Percentiles rank a stretch among this genome's conserved stretches.
phyloP scores from a whole-genome alignment of 441 rosid species.

The Breynia disticha region DNA sequence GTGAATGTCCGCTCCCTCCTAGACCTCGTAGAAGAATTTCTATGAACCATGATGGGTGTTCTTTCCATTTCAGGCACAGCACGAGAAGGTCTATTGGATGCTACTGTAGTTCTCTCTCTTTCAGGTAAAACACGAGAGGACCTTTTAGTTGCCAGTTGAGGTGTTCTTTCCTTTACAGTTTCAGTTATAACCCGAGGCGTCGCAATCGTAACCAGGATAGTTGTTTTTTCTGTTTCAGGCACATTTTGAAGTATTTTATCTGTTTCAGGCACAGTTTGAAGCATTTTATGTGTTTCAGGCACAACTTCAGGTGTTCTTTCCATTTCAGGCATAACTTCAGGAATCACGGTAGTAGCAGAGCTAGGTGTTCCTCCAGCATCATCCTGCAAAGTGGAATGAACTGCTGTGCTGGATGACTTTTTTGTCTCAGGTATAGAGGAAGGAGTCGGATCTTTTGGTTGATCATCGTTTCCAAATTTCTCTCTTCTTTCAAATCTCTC shows the following conservation, averaged over 20 bases:
- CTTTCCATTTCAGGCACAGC: slow-evolving; percentile 9
- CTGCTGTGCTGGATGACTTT: neutral
- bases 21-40: slow-evolving; percentile 2
- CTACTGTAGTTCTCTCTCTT: slow-evolving; percentile 9
- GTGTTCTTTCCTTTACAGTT: slow-evolving; percentile 3
- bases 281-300: neutral
- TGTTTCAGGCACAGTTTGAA: slow-evolving; percentile 1
- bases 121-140: slow-evolving; percentile 8
- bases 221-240: slow-evolving; percentile 1
- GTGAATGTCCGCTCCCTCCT: slow-evolving; percentile 7
- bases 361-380: slow-evolving; percentile 4
- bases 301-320: neutral
- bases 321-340: neutral
- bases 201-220: neutral
- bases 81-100: slow-evolving; percentile 11
- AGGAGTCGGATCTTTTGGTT: slow-evolving; percentile 10
- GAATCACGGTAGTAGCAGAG: slow-evolving; percentile 1
- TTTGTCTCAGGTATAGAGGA: neutral
- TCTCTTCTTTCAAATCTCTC: slow-evolving; percentile 92
- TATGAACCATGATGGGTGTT: slow-evolving; percentile 11
- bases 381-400: neutral
- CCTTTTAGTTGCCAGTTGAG: slow-evolving; percentile 6
- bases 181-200: slow-evolving; percentile 2
- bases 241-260: neutral
- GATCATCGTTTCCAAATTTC: slow-evolving; percentile 24